Conservation (phyloP, 1,284 basidiomycete genomes). For the Puccinia brachypodii region DNA sequence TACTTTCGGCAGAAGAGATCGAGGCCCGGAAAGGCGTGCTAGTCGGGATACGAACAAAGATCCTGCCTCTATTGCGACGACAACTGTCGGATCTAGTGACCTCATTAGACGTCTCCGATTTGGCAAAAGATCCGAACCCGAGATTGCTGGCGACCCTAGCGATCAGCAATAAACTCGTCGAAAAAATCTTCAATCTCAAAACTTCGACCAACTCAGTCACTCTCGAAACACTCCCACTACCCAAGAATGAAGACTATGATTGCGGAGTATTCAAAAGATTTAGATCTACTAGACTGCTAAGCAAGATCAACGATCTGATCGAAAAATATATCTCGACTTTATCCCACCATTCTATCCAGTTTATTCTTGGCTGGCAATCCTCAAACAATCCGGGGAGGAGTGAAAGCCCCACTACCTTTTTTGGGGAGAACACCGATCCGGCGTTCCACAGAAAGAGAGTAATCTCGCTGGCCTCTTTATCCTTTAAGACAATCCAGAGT, state of each 20-base stretch:
- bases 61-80: neutral
- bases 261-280: neutral
- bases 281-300: neutral
- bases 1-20: neutral
- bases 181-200: neutral
- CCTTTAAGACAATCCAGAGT: neutral
- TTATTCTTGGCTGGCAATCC: neutral
- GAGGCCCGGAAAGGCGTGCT: neutral
- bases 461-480: neutral
- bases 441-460: neutral
- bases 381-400: neutral
- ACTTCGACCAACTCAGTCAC: neutral
- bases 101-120: neutral
- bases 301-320: neutral
- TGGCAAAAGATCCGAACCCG: neutral
- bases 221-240: neutral
- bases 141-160: neutral
- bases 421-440: neutral
- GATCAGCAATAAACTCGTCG: too few species aligned
- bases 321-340: neutral
- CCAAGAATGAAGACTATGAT: neutral
- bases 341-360: neutral
- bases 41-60: neutral
- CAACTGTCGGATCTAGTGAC: neutral
- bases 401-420: too few species aligned